These are phyloP conservation scores for Dillenia turbinata DNA, from an alignment of 164 flowering plant species.

Conservation along the genomic window DNA sequence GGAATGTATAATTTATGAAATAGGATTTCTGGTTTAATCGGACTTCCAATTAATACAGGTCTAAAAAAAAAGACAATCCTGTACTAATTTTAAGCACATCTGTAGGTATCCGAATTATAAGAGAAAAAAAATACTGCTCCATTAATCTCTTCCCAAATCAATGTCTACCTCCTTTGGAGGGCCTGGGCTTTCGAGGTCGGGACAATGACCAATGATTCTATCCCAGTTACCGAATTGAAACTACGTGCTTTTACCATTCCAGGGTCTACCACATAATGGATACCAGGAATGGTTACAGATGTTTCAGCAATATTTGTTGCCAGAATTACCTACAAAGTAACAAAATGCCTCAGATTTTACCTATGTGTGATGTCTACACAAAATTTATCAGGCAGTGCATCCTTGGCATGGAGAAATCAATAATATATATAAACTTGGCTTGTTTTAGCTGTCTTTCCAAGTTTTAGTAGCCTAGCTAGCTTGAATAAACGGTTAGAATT, in stretches of 20 bases:
- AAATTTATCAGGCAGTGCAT: no score
- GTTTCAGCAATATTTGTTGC: slow-evolving; percentile 98
- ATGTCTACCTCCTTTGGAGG: slow-evolving; percentile 75
- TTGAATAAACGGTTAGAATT: no score
- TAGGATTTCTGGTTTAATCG: no score
- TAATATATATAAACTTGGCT: background rate
- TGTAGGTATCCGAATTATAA: no score
- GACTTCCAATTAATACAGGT: no score
- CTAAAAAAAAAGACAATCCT: no score
- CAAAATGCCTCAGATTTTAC: background rate
- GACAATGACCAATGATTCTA: slow-evolving; percentile 70
- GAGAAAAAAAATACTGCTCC: no score
- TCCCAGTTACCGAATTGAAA: slow-evolving; percentile 64
- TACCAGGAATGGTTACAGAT: slow-evolving; percentile 94
- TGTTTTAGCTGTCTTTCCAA: no score
- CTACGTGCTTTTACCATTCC: slow-evolving; percentile 92
- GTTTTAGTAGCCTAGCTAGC: no score
- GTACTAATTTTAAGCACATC: no score
- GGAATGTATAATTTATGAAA: no score
- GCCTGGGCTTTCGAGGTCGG: slow-evolving; percentile 95
- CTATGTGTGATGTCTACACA: no score
- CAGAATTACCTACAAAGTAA: slow-evolving; percentile 59
- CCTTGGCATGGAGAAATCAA: background rate
- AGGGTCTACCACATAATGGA: slow-evolving; percentile 91
- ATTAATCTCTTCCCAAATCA: background rate